A percentile compares a stretch with the other conserved stretches of the same genome.
phyloP scores from a whole-genome alignment of 2,329 filamentous ascomycete species.

The Thielaviopsis ethacetica region DNA sequence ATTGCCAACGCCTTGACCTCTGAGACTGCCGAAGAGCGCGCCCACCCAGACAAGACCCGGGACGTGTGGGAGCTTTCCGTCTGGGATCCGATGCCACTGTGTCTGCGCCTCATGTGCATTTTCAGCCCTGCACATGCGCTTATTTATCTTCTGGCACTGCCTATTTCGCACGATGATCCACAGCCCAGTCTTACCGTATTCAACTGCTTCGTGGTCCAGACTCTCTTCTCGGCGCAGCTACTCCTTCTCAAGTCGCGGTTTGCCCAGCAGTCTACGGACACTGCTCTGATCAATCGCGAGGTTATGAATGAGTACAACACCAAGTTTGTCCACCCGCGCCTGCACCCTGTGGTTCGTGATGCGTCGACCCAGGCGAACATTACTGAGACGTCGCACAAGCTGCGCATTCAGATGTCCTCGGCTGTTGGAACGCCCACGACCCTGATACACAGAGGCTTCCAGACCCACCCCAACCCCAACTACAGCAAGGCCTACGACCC shows the following conservation, averaged over 20 bases:
- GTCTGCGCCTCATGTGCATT: slow-evolving; percentile 65
- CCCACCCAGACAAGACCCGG: slow-evolving; percentile 62
- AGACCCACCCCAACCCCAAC: slow-evolving; percentile 68
- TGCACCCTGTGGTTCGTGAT: slow-evolving; percentile 63
- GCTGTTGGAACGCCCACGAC: slow-evolving; percentile 38
- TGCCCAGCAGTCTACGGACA: slow-evolving; percentile 72
- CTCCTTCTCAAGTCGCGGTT: slow-evolving; percentile 58
- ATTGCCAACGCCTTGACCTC: slow-evolving; percentile 50
- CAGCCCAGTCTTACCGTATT: slow-evolving; percentile 74
- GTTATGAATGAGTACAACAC: slow-evolving; percentile 91
- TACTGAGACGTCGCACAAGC: slow-evolving; percentile 24
- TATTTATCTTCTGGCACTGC: slow-evolving; percentile 77
- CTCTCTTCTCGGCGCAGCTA: slow-evolving; percentile 62
- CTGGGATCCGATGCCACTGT: slow-evolving; percentile 84
- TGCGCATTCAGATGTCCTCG: slow-evolving; percentile 19
- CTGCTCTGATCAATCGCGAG: slow-evolving; percentile 69
- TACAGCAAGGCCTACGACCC: slow-evolving; percentile 60
- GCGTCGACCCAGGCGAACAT: slow-evolving; percentile 63
- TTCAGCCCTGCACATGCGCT: slow-evolving; percentile 92
- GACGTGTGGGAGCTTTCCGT: slow-evolving; percentile 92
- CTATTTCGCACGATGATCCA: slow-evolving; percentile 56
- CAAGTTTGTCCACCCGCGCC: slow-evolving; percentile 81
- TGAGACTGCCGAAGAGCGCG: slow-evolving; percentile 62
- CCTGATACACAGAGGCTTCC: slow-evolving; percentile 58
- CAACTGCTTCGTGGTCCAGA: slow-evolving; percentile 61